Evolutionary conservation across 2,329 filamentous ascomycete species (phyloP).

Genomic region (Neoscytalidium dimidiatum): DNA sequence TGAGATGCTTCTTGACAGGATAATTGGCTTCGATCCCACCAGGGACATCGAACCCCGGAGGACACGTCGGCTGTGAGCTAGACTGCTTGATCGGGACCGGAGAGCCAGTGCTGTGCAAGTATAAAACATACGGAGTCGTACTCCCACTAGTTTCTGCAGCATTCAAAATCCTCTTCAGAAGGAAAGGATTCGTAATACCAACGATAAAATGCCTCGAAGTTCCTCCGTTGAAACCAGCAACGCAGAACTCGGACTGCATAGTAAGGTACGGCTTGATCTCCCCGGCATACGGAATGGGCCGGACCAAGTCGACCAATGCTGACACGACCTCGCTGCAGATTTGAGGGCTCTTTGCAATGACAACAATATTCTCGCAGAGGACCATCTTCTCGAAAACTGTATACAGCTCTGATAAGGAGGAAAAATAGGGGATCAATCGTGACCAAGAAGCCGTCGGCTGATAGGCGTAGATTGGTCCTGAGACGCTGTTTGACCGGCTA

Average conservation of each 20-base stretch:
- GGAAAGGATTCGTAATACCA: slow-evolving; percentile 45
- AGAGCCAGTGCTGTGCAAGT: slow-evolving; percentile 38
- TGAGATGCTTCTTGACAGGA: slow-evolving; percentile 40
- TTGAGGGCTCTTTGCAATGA: slow-evolving; percentile 45
- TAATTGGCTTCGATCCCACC: slow-evolving; percentile 41
- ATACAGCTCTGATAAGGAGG: slow-evolving; percentile 44
- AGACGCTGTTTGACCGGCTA: slow-evolving; percentile 8
- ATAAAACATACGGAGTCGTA: slow-evolving; percentile 39
- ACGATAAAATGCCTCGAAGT: slow-evolving; percentile 41
- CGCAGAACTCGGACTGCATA: slow-evolving; percentile 46
- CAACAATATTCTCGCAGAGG: slow-evolving; percentile 42
- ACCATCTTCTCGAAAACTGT: slow-evolving; percentile 43
- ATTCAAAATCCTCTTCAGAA: slow-evolving; percentile 40
- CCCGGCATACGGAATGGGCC: slow-evolving; percentile 43
- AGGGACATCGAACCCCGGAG: slow-evolving; percentile 38
- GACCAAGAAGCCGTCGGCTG: slow-evolving; percentile 43
- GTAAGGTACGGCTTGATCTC: slow-evolving; percentile 44
- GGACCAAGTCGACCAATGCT: slow-evolving; percentile 41
- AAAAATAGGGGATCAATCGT: slow-evolving; percentile 40
- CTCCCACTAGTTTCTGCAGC: slow-evolving; percentile 37
- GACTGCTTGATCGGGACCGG: slow-evolving; percentile 38
- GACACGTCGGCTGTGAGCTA: slow-evolving; percentile 36
- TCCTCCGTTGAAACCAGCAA: slow-evolving; percentile 41
- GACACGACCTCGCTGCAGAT: slow-evolving; percentile 43
- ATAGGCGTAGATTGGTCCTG: slow-evolving; percentile 39